Percentiles rank a stretch among this genome's conserved stretches.
Evolutionary conservation across 75 land plant genomes (phyloP).

Genomic region (Picea sitchensis): DNA sequence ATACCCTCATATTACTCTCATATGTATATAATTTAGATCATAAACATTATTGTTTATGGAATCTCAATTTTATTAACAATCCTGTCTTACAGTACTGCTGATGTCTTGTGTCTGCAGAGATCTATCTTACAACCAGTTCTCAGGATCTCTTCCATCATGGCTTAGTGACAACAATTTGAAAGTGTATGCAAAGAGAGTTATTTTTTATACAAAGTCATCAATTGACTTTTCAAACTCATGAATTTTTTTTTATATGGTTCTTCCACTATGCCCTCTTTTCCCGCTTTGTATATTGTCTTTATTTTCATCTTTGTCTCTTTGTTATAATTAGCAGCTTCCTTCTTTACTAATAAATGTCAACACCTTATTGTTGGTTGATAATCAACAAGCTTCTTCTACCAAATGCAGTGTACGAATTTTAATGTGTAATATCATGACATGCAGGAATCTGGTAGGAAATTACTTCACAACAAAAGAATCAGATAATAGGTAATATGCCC

Average conservation of each 20-base stretch:
- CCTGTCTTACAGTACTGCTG: too few relatives aligned
- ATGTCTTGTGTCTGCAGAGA: too few relatives aligned
- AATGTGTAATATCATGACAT: neutral
- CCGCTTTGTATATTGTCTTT: neutral
- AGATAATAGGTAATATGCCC: neutral
- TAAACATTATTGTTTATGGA: neutral
- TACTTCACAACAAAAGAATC: slow-evolving; percentile 1
- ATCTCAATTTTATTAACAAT: neutral
- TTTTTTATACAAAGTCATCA: too few relatives aligned
- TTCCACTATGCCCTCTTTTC: too few relatives aligned
- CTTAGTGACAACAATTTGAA: neutral
- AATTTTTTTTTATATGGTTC: too few relatives aligned
- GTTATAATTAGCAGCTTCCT: neutral
- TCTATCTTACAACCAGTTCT: too few relatives aligned
- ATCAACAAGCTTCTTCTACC: neutral
- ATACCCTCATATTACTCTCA: too few relatives aligned
- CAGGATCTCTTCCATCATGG: neutral
- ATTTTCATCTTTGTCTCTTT: neutral
- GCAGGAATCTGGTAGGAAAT: slow-evolving; percentile 10
- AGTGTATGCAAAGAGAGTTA: too few relatives aligned
- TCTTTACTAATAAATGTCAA: neutral
- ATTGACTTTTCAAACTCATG: too few relatives aligned
- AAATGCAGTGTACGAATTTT: neutral
- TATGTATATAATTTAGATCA: too few relatives aligned
- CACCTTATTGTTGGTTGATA: neutral